Evolutionary conservation across 2,329 filamentous ascomycete species (phyloP).

Genomic region (Blastomyces percursus): DNA sequence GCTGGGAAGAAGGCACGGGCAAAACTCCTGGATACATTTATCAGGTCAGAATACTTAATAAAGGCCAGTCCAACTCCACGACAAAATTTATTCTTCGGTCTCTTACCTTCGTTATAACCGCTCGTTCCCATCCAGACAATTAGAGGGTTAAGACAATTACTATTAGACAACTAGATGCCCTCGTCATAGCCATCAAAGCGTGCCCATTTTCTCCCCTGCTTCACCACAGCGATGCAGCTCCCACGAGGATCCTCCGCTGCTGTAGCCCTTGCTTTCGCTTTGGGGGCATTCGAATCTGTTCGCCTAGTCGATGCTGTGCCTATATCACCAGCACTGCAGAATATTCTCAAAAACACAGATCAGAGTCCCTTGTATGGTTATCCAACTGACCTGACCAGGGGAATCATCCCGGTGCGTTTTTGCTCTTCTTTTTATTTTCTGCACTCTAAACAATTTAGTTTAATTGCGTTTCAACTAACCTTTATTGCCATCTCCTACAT

Average conservation of each 20-base stretch:
- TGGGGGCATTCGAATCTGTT: neutral
- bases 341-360: slow-evolving; percentile 46
- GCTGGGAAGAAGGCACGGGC: neutral
- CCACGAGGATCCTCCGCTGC: neutral
- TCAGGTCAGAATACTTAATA: too few relatives aligned
- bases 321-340: slow-evolving; percentile 41
- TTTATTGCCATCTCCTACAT: slow-evolving; percentile 1
- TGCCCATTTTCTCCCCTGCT: too few relatives aligned
- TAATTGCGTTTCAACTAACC: slow-evolving; percentile 10
- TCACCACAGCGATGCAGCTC: neutral
- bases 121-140: slow-evolving; percentile 41
- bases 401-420: slow-evolving; percentile 44
- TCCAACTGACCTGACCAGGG: slow-evolving; percentile 51
- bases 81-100: neutral
- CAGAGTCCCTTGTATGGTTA: slow-evolving; percentile 45
- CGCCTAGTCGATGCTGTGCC: slow-evolving; percentile 16
- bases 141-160: neutral
- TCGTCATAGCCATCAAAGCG: neutral
- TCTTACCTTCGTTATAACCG: neutral
- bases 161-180: neutral
- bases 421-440: too few relatives aligned
- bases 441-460: neutral
- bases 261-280: neutral
- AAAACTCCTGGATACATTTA: too few relatives aligned
- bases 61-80: neutral